Evolutionary conservation across 2,329 filamentous ascomycete genomes (phyloP), one percentile per base, ranked within the genome.

Genomic region (Coleophoma eucalyptorum): DNA sequence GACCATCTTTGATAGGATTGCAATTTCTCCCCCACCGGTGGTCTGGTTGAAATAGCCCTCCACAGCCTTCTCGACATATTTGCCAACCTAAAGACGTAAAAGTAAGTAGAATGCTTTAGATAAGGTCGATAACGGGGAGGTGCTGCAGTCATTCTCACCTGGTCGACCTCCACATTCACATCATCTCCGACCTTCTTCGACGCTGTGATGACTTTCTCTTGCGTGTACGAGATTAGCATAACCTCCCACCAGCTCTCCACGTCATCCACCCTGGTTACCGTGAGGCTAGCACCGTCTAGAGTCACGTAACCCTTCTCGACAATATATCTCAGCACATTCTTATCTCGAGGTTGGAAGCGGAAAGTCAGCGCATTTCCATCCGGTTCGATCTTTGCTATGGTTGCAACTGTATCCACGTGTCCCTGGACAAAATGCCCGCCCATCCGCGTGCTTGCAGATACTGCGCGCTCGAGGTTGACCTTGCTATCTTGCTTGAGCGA

Each of bases 401-500:
- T 81, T 0, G 93, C 94, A 37, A 87, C 84, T 11, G 90, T 93
- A 70, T 99, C 95, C 54, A 99, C 93, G 69, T 99, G 94, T 38
- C 94, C 94, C 72, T 99, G 95, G 32, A 97, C 93, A 64, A 97
- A 96, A 73, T 99, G 94, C 0, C 94, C 94, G 43, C 95, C 94
- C 90, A 99, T 97, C 50, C 94, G 89, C 43, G 93, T 97, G 62
- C 88, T 83, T 4, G 91, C 90, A 16, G 88, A 87, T 49, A 99
- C 92, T 3, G 94, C 93, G 15, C 94, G 86, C 76, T 99, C 94
- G 48, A 99, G 86, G 70, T 99, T 99, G 58, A 97, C 92, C 19
- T 74, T 76, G 54, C 84, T 87, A 40, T 76, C 76, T 54, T 81
- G 67, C 44, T 73, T 70, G 48, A 99, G 78, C 18, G 75, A 75